These are phyloP conservation scores for Oidium heveae DNA, from an alignment of 2,329 filamentous ascomycete species.

Conservation along the genomic window DNA sequence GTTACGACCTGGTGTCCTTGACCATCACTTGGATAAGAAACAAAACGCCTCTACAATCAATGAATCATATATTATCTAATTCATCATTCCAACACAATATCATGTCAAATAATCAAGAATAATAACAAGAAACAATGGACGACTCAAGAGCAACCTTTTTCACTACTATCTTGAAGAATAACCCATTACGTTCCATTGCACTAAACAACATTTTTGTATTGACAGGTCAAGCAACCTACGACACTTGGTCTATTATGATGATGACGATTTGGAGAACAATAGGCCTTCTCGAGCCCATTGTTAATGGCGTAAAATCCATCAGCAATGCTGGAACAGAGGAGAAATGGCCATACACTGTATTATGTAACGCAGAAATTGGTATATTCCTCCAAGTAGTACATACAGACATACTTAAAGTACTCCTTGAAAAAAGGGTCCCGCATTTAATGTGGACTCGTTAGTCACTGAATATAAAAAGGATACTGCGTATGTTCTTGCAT, in stretches of 20 bases:
- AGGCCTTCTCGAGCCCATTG: neutral
- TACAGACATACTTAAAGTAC: neutral
- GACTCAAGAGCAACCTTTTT: neutral
- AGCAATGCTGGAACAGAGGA: neutral
- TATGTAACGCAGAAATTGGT: neutral
- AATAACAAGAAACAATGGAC: neutral
- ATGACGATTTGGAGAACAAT: neutral
- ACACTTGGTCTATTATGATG: neutral
- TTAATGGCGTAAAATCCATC: neutral
- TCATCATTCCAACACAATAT: no score
- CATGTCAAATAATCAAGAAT: no score
- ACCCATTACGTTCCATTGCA: neutral
- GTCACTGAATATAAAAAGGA: neutral
- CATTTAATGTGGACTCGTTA: neutral
- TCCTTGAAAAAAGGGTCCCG: neutral
- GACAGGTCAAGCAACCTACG: neutral
- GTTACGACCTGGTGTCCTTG: no score
- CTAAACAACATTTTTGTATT: neutral
- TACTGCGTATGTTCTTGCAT: neutral
- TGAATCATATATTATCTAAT: no score
- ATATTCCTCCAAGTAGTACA: neutral
- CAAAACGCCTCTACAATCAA: no score
- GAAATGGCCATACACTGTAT: neutral
- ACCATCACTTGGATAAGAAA: no score
- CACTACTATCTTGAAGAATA: neutral